A percentile compares a stretch with the other conserved stretches of the same genome.
Conservation (phyloP, 2,329 filamentous ascomycete genomes). For the Colletotrichum plurivorum region DNA sequence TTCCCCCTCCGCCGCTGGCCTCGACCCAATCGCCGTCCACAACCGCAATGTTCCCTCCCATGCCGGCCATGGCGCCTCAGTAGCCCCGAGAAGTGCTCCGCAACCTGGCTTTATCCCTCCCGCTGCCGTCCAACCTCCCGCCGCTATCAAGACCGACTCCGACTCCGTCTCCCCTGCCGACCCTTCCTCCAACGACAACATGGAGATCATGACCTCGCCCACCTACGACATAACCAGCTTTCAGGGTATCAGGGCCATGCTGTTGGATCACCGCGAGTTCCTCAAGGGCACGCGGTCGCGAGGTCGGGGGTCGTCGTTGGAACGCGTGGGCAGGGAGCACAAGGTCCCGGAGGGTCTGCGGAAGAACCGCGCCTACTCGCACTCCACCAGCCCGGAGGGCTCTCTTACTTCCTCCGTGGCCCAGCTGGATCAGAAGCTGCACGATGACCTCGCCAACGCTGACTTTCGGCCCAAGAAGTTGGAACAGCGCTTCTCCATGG, state of each 20-base stretch:
- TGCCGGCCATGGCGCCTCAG: conserved; percentile 52
- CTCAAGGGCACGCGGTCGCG: conserved; percentile 46
- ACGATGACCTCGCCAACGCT: conserved; percentile 41
- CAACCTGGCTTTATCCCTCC: conserved; percentile 46
- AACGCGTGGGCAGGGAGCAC: conserved; percentile 53
- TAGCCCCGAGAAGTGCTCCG: conserved; percentile 53
- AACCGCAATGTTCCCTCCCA: conserved; percentile 52
- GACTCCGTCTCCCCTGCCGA: conserved; percentile 17
- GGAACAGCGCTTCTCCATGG: conserved; percentile 59
- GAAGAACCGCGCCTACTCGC: conserved; percentile 42
- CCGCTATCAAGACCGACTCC: conserved; percentile 47
- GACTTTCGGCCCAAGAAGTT: conserved; percentile 54
- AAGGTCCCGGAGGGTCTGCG: conserved; percentile 41
- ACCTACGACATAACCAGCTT: conserved; percentile 51
- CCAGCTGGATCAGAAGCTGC: conserved; percentile 36
- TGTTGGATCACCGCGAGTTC: conserved; percentile 53
- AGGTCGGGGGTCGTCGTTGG: conserved; percentile 46
- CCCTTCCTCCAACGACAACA: conserved; percentile 45
- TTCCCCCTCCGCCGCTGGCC: conserved; percentile 44
- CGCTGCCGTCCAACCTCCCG: conserved; percentile 49
- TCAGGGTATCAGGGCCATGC: conserved; percentile 52
- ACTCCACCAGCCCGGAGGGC: conserved; percentile 46
- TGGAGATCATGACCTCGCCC: conserved; percentile 49
- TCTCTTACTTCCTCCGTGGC: conserved; percentile 43
- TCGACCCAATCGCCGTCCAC: conserved; percentile 29